Evolutionary conservation across 192 early-diverging fungal species (phyloP).

Genomic region (Kickxella alabastrina): DNA sequence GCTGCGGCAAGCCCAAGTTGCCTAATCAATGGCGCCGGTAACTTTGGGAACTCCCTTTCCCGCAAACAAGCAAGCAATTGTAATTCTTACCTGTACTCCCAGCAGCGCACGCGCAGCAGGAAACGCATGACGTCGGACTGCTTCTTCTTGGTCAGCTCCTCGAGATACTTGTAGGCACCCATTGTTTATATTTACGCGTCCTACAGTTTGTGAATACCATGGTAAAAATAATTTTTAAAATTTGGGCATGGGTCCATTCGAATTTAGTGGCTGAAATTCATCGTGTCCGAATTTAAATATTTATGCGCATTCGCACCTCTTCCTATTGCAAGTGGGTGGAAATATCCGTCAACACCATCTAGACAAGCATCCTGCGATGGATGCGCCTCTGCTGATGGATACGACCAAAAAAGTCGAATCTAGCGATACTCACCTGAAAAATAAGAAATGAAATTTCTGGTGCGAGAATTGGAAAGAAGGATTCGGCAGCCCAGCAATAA

Average conservation of each 20-base stretch:
- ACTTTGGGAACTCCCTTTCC: conserved; percentile 26
- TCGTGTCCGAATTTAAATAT: too few relatives aligned
- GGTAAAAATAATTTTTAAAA: background rate
- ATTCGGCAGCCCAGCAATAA: conserved; percentile 3
- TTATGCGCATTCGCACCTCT: too few relatives aligned
- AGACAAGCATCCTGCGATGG: background rate
- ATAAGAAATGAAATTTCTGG: conserved; percentile 19
- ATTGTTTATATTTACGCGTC: conserved; percentile 47
- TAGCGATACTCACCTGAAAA: conserved; percentile 13
- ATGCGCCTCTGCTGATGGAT: background rate
- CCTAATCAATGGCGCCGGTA: conserved; percentile 49
- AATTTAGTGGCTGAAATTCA: conserved; percentile 1
- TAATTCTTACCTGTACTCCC: conserved; percentile 84
- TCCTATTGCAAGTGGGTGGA: too few relatives aligned
- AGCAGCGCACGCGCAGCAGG: conserved; percentile 94
- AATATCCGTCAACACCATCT: too few relatives aligned
- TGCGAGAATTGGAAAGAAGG: conserved; percentile 35
- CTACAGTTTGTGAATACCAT: conserved; percentile 3
- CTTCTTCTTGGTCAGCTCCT: conserved; percentile 99
- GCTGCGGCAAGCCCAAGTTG: conserved; percentile 51
- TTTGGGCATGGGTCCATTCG: background rate
- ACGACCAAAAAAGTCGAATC: too few relatives aligned
- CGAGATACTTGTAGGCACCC: conserved; percentile 87
- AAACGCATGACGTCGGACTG: conserved; percentile 99
- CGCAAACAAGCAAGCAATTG: too few relatives aligned